phyloP scores from a whole-genome alignment of 2,329 filamentous ascomycete species.

The Paecilomyces sp. region DNA sequence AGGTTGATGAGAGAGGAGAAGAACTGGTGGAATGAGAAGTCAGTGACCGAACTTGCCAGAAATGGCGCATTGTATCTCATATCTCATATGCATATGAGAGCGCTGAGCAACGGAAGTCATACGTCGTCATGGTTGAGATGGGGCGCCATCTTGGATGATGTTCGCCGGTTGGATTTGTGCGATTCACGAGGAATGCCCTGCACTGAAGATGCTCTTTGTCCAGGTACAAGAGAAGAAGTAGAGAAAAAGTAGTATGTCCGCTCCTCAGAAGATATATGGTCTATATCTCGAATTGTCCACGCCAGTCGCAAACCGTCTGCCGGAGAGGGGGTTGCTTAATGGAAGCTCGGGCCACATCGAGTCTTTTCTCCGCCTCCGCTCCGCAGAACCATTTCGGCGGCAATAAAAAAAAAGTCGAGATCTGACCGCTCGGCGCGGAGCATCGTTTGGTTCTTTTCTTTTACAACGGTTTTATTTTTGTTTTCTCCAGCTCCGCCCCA shows the following conservation, averaged over 20 bases:
- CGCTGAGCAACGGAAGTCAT: constrained; percentile 5
- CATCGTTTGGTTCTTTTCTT: neutral
- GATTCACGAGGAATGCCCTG: neutral
- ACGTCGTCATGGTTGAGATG: constrained; percentile 38
- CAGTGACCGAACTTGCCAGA: neutral
- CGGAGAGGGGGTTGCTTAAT: neutral
- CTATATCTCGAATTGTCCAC: neutral
- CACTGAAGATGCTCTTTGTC: neutral
- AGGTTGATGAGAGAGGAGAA: constrained; percentile 34
- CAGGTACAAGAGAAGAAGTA: neutral
- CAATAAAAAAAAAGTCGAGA: neutral
- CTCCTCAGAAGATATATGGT: neutral
- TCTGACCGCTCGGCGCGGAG: neutral
- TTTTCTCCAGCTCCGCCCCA: neutral
- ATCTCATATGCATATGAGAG: neutral
- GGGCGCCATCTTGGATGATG: constrained; percentile 19
- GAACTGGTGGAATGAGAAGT: constrained; percentile 25
- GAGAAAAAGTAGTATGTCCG: neutral
- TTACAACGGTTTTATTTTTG: no score
- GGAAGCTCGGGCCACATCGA: constrained; percentile 11
- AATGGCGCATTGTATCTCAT: neutral
- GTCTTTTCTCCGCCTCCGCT: constrained; percentile 3
- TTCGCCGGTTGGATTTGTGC: neutral
- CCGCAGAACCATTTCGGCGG: constrained; percentile 4
- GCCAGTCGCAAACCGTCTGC: neutral